phyloP scores from a whole-genome alignment of 805 yeast genomes.

The Starmerella geochares region DNA sequence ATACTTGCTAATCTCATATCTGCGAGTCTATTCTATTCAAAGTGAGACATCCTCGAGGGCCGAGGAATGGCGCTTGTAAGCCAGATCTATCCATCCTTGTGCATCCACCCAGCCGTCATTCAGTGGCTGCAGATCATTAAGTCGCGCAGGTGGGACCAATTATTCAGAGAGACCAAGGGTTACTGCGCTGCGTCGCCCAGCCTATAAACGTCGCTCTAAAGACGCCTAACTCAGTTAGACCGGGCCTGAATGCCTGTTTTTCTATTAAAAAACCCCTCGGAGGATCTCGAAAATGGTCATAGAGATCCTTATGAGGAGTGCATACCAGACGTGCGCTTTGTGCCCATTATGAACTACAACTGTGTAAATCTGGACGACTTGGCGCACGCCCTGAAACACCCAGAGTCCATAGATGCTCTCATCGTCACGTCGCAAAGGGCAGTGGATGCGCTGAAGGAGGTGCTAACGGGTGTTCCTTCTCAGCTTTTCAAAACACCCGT shows the following conservation, averaged over 20 bases:
- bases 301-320: slow-evolving; percentile 51
- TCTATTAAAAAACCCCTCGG: slow-evolving; percentile 61
- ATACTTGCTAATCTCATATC: no score
- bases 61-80: no score
- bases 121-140: no score
- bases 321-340: slow-evolving; percentile 42
- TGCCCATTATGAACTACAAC: slow-evolving; percentile 65
- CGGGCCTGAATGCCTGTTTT: slow-evolving; percentile 16
- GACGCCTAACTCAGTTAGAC: not conserved
- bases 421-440: slow-evolving; percentile 88
- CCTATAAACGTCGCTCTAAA: not conserved
- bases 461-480: slow-evolving; percentile 29
- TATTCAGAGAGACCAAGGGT: not conserved
- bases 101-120: no score
- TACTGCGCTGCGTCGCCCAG: not conserved
- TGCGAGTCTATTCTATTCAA: no score
- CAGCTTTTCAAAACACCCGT: slow-evolving; percentile 35
- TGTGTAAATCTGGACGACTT: slow-evolving; percentile 43
- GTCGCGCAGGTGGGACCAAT: not conserved
- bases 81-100: no score
- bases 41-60: no score
- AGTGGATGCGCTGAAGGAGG: slow-evolving; percentile 56
- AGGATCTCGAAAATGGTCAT: slow-evolving; percentile 36
- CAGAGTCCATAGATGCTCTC: slow-evolving; percentile 37
- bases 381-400: slow-evolving; percentile 33